A percentile compares a stretch with the other conserved stretches of the same genome.
phyloP scores from a whole-genome alignment of 192 early-diverging fungal species.

The Coemansia reversa region DNA sequence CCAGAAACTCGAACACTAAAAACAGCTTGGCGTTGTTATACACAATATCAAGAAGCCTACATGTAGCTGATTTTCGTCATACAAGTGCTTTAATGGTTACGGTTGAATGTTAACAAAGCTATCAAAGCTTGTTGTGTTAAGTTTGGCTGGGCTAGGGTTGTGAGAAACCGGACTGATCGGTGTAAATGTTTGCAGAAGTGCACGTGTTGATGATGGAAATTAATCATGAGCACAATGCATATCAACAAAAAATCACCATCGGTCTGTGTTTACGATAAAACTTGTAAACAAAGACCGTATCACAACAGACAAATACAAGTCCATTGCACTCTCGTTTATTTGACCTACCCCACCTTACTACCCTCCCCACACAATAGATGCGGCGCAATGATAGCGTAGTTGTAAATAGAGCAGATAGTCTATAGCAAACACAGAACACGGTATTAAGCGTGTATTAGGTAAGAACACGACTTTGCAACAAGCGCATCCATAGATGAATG shows the following conservation, averaged over 20 bases:
- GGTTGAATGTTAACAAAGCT: background rate
- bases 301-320: background rate
- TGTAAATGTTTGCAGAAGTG: background rate
- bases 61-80: background rate
- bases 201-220: background rate
- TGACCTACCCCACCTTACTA: background rate
- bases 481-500: background rate
- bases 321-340: background rate
- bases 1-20: conserved; percentile 94
- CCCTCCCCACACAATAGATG: background rate
- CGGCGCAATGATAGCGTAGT: background rate
- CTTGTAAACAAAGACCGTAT: background rate
- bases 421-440: background rate
- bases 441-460: background rate
- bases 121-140: background rate
- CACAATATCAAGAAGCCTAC: conserved; percentile 85
- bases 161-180: background rate
- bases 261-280: conserved; percentile 4
- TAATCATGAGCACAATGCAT: background rate
- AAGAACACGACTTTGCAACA: background rate
- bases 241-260: background rate
- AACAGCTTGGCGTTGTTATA: conserved; percentile 85
- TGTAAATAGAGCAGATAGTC: background rate
- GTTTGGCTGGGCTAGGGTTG: background rate
- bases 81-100: background rate